phyloP scores from a whole-genome alignment of 306 rosid species.

The Gastrolobium villosum region DNA sequence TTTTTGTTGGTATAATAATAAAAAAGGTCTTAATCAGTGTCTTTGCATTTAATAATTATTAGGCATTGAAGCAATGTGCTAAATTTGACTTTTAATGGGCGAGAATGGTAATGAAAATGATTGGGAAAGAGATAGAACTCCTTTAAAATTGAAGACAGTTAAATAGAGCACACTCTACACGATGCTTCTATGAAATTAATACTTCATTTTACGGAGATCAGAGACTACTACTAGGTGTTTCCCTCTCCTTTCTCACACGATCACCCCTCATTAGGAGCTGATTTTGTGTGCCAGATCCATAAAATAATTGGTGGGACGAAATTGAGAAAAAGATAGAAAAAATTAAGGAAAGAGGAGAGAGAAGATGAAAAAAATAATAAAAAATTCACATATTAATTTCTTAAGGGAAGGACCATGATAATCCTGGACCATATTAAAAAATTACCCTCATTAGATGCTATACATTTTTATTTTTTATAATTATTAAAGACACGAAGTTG shows the following conservation, averaged over 20 bases:
- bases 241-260: not conserved
- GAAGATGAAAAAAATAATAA: too few relatives aligned
- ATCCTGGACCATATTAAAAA: too few relatives aligned
- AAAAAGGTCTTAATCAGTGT: not conserved
- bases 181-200: constrained; percentile 37
- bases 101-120: not conserved
- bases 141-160: not conserved
- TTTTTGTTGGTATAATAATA: too few relatives aligned
- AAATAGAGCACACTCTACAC: constrained; percentile 33
- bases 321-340: too few relatives aligned
- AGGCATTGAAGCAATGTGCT: constrained; percentile 5
- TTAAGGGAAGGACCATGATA: too few relatives aligned
- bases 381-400: too few relatives aligned
- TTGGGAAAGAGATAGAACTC: not conserved
- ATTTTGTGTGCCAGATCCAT: too few relatives aligned
- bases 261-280: constrained; percentile 33
- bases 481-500: constrained; percentile 14
- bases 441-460: constrained; percentile 3
- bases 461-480: not conserved
- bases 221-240: constrained; percentile 30
- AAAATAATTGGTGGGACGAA: too few relatives aligned
- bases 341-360: too few relatives aligned
- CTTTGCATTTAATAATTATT: not conserved
- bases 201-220: not conserved
- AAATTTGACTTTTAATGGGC: not conserved